Conservation (phyloP, 305 asterid species). For the Fraxinus dipetala region DNA sequence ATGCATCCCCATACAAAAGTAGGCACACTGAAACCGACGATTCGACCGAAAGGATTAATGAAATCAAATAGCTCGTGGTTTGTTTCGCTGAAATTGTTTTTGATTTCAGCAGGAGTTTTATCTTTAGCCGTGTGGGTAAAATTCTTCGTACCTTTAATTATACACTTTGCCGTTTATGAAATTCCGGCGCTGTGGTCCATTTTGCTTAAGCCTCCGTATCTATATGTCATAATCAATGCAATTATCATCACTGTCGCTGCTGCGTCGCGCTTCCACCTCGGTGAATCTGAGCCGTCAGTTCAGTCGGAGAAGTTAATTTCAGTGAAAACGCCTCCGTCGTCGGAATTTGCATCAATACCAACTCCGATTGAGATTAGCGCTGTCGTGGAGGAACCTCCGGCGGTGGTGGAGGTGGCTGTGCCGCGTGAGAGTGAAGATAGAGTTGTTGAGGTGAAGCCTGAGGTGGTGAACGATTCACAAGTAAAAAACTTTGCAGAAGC, state of each 20-base stretch:
- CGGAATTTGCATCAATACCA: neutral
- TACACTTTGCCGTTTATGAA: slow-evolving; percentile 28
- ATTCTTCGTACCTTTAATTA: slow-evolving; percentile 31
- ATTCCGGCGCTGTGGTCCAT: slow-evolving; percentile 43
- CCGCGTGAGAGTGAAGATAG: neutral
- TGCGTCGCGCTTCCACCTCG: slow-evolving; percentile 49
- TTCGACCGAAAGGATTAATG: neutral
- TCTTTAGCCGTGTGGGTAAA: slow-evolving; percentile 38
- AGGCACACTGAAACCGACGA: neutral
- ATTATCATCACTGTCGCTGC: slow-evolving; percentile 66
- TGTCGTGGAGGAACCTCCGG: neutral
- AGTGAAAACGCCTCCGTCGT: neutral
- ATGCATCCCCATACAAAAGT: neutral
- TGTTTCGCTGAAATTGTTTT: slow-evolving; percentile 36
- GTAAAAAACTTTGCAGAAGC: neutral
- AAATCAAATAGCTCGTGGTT: slow-evolving; percentile 31
- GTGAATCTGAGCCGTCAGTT: slow-evolving; percentile 13
- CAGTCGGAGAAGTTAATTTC: neutral
- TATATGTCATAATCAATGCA: slow-evolving; percentile 62
- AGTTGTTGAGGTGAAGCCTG: neutral
- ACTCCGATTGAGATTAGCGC: neutral
- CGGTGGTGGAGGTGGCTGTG: neutral
- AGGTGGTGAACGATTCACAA: neutral
- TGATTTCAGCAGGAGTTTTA: slow-evolving; percentile 52
- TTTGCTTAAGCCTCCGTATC: slow-evolving; percentile 60